Percentiles rank a stretch among this genome's conserved stretches.
phyloP scores from a whole-genome alignment of 78 protist species.

The Dictyostelium citrinum region DNA sequence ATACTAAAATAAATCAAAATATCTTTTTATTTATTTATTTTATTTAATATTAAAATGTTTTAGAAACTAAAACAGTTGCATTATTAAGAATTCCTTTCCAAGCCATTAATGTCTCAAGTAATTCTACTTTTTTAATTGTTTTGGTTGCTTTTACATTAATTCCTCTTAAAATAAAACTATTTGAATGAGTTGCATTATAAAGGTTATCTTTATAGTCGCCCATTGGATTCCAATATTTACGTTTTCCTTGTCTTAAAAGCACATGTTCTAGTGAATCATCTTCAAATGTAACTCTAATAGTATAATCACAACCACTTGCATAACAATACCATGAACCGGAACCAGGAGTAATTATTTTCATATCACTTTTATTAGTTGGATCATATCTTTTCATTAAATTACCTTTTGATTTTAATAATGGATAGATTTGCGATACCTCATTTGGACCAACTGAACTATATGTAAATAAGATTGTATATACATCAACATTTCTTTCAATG shows the following conservation, averaged over 20 bases:
- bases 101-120: constrained; percentile 6
- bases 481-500: not conserved
- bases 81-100: not conserved
- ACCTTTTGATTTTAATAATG: not conserved
- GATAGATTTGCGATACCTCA: not conserved
- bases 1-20: no score
- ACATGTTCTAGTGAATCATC: not conserved
- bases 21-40: not conserved
- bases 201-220: not conserved
- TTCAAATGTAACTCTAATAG: not conserved
- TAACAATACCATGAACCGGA: not conserved
- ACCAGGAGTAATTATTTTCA: not conserved
- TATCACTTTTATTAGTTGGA: constrained; percentile 3
- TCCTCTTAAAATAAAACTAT: not conserved
- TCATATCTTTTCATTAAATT: constrained; percentile 6
- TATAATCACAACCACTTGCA: constrained; percentile 38
- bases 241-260: not conserved
- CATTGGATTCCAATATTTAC: not conserved
- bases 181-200: not conserved
- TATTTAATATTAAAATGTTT: not conserved
- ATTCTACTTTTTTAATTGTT: not conserved
- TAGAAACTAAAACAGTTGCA: not conserved
- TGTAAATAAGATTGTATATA: constrained; percentile 6
- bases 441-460: not conserved
- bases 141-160: not conserved